Percentiles rank a stretch among this genome's conserved stretches.
Evolutionary conservation across 2,329 filamentous ascomycete species (phyloP).

Genomic region (Botrytis galanthina): DNA sequence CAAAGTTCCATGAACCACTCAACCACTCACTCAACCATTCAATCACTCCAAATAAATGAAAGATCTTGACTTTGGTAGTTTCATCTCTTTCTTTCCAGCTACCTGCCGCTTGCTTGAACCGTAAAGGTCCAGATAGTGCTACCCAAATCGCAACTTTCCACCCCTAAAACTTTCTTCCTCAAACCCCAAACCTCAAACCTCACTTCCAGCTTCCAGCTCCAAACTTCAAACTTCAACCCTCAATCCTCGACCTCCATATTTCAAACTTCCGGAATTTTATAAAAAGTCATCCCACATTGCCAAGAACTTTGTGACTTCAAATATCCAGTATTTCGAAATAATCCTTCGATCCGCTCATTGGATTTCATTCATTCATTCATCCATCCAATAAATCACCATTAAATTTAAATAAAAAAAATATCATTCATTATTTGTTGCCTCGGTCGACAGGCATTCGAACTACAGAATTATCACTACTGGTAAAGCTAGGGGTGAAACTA

Average conservation of each 20-base stretch:
- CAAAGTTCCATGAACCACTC: slow-evolving; percentile 7
- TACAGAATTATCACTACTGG: slow-evolving; percentile 13
- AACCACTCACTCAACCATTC: not conserved
- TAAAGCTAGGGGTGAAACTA: slow-evolving; percentile 29
- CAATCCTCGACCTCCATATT: not conserved
- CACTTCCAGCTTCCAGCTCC: not conserved
- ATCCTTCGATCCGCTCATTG: not conserved
- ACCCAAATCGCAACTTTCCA: not conserved
- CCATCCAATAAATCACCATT: not conserved
- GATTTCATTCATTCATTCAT: not conserved
- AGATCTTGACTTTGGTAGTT: slow-evolving; percentile 6
- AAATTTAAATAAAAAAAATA: not conserved
- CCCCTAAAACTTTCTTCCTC: not conserved
- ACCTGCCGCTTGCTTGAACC: not conserved
- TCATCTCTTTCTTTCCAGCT: not conserved
- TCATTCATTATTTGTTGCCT: slow-evolving; percentile 15
- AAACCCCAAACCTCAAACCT: not conserved
- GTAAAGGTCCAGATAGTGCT: not conserved
- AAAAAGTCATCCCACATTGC: slow-evolving; percentile 15
- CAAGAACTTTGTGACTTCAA: slow-evolving; percentile 14
- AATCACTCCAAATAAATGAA: not conserved
- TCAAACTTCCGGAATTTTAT: not conserved
- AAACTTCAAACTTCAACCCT: not conserved
- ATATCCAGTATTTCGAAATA: slow-evolving; percentile 1
- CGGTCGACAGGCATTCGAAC: slow-evolving; percentile 15